Conservation (phyloP, 495 filamentous ascomycete genomes). For the Aspergillus cavernicola region DNA sequence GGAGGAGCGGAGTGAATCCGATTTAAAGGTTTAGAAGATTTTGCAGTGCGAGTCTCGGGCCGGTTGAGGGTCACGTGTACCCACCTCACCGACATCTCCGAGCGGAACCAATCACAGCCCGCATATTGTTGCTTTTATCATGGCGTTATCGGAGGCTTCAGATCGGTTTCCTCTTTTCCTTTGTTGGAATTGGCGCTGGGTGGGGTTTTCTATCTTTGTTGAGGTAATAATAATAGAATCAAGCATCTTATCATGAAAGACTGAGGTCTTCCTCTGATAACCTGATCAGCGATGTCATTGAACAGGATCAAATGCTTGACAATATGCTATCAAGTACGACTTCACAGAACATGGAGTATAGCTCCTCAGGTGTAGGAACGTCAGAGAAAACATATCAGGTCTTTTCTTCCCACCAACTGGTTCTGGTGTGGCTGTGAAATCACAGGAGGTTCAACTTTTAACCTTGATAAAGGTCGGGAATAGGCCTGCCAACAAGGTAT, state of each 20-base stretch:
- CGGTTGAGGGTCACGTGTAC: slow-evolving; percentile 33
- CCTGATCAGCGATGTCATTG: too few relatives aligned
- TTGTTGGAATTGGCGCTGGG: background rate
- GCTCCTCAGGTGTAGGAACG: too few relatives aligned
- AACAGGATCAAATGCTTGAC: too few relatives aligned
- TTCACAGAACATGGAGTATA: too few relatives aligned
- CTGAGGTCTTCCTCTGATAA: too few relatives aligned
- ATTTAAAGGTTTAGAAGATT: slow-evolving; percentile 24
- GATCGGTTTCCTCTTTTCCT: background rate
- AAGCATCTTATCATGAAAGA: background rate
- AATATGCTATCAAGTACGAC: too few relatives aligned
- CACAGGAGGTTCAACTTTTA: too few relatives aligned
- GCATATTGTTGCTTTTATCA: slow-evolving; percentile 16
- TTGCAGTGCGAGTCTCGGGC: slow-evolving; percentile 24
- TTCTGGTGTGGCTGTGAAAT: too few relatives aligned
- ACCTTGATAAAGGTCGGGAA: too few relatives aligned
- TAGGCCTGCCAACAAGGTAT: too few relatives aligned
- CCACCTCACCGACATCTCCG: slow-evolving; percentile 26
- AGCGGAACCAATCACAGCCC: slow-evolving; percentile 28
- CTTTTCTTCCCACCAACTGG: too few relatives aligned
- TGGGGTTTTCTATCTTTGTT: background rate
- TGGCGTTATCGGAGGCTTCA: slow-evolving; percentile 14
- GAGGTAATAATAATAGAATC: background rate
- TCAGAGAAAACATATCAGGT: too few relatives aligned
- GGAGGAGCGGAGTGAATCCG: slow-evolving; percentile 13